Percentiles rank a stretch among this genome's conserved stretches.
Conservation (phyloP, 2,329 filamentous ascomycete species). For the Leptographium wingfieldii region DNA sequence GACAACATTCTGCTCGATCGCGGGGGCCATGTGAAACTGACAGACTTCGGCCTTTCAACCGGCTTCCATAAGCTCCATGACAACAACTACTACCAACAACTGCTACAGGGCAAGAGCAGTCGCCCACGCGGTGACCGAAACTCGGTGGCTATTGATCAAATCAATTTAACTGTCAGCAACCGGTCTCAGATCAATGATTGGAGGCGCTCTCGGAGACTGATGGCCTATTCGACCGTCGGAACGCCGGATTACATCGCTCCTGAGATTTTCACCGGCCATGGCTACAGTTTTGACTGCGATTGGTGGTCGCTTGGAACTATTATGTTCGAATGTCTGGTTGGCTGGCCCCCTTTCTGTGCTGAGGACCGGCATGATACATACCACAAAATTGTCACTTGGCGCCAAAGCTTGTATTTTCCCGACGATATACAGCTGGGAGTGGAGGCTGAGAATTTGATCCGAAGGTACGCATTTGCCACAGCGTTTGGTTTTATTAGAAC, state of each 20-base stretch:
- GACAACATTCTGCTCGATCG: conserved; percentile 96
- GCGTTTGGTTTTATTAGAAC: neutral
- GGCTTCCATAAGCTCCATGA: conserved; percentile 97
- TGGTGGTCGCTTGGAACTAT: conserved; percentile 99
- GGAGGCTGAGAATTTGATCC: conserved; percentile 84
- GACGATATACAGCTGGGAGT: conserved; percentile 81
- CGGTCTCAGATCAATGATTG: conserved; percentile 97
- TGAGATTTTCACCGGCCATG: conserved; percentile 93
- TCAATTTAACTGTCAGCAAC: conserved; percentile 96
- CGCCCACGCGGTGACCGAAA: conserved; percentile 68
- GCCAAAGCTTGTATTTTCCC: conserved; percentile 88
- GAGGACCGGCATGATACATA: conserved; percentile 97
- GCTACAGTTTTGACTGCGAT: conserved; percentile 93
- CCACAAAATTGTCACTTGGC: conserved; percentile 98
- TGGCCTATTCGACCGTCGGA: conserved; percentile 96
- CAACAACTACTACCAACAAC: conserved; percentile 95
- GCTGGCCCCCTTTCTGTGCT: conserved; percentile 97
- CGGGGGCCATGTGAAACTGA: conserved; percentile 94
- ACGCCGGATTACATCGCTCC: conserved; percentile 98
- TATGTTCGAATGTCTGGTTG: conserved; percentile 98
- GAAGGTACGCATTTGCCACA: conserved; percentile 52
- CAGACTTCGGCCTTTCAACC: conserved; percentile 94
- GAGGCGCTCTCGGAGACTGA: conserved; percentile 86
- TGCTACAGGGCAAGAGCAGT: conserved; percentile 70
- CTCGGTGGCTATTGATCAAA: conserved; percentile 93